Conservation (phyloP, 129 eudicot species). For the Flaveria bidentis region DNA sequence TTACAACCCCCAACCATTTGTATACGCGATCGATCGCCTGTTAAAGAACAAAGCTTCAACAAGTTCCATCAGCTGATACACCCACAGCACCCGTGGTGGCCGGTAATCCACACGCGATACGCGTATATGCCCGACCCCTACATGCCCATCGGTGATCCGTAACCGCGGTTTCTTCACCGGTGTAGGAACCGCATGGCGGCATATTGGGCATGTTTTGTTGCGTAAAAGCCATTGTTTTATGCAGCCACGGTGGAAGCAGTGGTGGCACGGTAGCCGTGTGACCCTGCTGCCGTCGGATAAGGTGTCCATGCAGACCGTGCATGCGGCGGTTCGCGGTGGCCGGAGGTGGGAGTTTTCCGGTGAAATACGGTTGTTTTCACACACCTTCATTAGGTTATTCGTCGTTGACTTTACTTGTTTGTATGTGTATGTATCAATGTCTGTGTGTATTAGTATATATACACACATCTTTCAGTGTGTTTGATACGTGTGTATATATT, state of each 20-base stretch:
- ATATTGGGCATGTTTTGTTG: conserved; percentile 20
- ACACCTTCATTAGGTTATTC: background rate
- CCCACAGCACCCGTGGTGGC: conserved; percentile 7
- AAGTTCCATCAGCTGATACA: conserved; percentile 31
- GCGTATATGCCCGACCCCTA: background rate
- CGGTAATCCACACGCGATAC: background rate
- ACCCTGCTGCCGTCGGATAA: background rate
- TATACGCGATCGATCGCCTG: background rate
- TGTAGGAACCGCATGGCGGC: background rate
- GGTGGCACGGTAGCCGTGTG: conserved; percentile 17
- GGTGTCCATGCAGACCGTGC: conserved; percentile 11
- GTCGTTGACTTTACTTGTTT: conserved; percentile 14
- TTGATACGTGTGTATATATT: background rate
- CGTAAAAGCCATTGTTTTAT: conserved; percentile 16
- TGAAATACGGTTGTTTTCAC: background rate
- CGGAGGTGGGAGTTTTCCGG: background rate
- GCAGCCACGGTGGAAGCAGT: conserved; percentile 26
- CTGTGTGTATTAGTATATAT: background rate
- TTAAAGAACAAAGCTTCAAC: conserved; percentile 17
- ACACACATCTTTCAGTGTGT: background rate
- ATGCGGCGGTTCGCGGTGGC: conserved; percentile 7
- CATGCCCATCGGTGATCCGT: background rate
- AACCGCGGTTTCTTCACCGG: background rate
- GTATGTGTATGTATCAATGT: too few relatives aligned
- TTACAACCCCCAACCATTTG: background rate